Evolutionary conservation across 2,329 filamentous ascomycete genomes (phyloP).

Genomic region (Sclerotinia nivalis): DNA sequence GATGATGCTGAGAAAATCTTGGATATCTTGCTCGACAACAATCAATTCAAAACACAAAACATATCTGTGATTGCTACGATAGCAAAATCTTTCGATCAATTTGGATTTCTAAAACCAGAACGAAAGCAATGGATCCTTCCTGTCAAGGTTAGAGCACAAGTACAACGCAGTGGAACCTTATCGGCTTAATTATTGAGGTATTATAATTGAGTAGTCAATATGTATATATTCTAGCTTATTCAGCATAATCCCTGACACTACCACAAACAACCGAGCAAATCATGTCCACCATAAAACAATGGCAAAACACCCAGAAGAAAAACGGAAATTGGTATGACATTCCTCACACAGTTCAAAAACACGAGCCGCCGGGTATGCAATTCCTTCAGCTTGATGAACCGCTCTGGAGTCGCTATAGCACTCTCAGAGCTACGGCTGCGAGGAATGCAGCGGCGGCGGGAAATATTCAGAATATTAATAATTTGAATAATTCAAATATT

Average conservation of each 20-base stretch:
- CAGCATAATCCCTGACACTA: too few species aligned
- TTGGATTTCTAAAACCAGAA: conserved; percentile 19
- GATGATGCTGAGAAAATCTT: conserved; percentile 20
- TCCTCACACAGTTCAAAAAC: background rate
- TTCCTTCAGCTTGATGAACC: background rate
- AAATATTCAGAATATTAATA: conserved; percentile 13
- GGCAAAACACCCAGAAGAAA: conserved; percentile 2
- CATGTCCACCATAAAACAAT: conserved; percentile 4
- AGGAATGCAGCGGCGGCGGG: background rate
- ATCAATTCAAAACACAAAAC: conserved; percentile 13
- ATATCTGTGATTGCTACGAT: conserved; percentile 8
- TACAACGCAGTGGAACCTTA: too few species aligned
- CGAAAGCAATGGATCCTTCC: background rate
- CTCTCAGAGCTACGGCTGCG: background rate
- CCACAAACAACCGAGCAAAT: conserved; percentile 14
- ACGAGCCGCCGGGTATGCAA: background rate
- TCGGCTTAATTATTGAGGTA: too few species aligned
- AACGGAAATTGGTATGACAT: background rate
- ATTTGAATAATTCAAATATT: conserved; percentile 7
- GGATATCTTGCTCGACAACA: conserved; percentile 8
- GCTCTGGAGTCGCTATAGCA: conserved; percentile 6
- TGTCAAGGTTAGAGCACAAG: too few species aligned
- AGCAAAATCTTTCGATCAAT: conserved; percentile 14
- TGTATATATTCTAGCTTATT: too few species aligned
- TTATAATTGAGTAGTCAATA: too few species aligned